Evolutionary conservation across 1,284 basidiomycete species (phyloP), one percentile per base, ranked within the genome.

Genomic region (Ceratobasidium sp.): DNA sequence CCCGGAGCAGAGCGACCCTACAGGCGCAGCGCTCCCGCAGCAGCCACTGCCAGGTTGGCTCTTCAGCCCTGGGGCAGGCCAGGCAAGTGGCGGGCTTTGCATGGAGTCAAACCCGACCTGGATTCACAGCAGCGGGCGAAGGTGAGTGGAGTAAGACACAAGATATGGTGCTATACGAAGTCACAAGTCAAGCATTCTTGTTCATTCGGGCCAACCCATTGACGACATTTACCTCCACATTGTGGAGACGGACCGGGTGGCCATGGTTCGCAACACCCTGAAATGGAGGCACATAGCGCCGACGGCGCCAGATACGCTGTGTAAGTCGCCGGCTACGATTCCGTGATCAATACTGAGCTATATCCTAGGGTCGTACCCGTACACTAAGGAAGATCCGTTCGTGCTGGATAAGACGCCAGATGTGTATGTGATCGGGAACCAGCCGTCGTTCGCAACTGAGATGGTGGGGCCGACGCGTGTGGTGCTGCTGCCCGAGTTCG

Each of bases 211-310:
- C 1, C 97, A 99, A 80, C 91, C 95, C 2, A 78, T 99, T 33
- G 91, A 98, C 79, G 97, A 99, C 78, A 91, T 98, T 81, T 95
- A 89, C 86, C 96, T 95, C 80, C 99, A 99, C 81, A 83, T 96
- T 16, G 76, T 77, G 5, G 72, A 75, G 33, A 76, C 86, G 70
- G 88, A 89, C 30, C 84, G 91, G 25, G 80, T 98, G 46, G 85
- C 85, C 3, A 86, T 98, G 77, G 88, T 94, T 2, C 85, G 88
- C 75, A 85, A 90, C 60, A 96, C 94, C 16, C 84, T 99, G 12
- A 87, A 86, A 77, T 99, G 96, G 97, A 85, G 94, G 74, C 97
- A 99, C 81, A 87, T 98, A 77, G 96, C 97, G 11, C 97, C 97
- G 0, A 99, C 96, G 0, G 95, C 96, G 14, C 97, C 97, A 14